phyloP scores from a whole-genome alignment of 164 flowering plant genomes.

The Liquidambar formosana region DNA sequence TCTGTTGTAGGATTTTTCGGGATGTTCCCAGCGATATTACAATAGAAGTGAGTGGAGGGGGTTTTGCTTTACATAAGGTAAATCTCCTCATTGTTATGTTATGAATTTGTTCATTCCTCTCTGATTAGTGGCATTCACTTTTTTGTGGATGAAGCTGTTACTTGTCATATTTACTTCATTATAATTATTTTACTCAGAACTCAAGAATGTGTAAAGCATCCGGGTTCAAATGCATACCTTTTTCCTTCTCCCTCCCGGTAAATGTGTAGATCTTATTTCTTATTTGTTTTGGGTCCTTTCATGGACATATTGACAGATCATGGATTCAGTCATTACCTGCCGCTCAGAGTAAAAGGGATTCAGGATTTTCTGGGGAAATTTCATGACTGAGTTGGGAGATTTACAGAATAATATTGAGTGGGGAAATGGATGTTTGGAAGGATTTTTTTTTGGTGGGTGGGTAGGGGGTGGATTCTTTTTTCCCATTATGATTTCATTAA shows the following conservation, averaged over 20 bases:
- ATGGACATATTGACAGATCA: too few relatives aligned
- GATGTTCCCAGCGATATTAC: constrained; percentile 88
- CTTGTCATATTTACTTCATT: not conserved
- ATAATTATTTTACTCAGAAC: not conserved
- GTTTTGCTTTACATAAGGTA: constrained; percentile 77
- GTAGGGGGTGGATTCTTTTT: too few relatives aligned
- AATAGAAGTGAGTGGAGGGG: constrained; percentile 61
- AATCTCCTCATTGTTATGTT: constrained; percentile 5
- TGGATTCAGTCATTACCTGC: too few relatives aligned
- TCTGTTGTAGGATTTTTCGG: constrained; percentile 59
- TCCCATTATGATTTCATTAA: not conserved
- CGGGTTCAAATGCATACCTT: not conserved
- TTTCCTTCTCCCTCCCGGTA: too few relatives aligned
- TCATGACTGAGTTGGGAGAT: too few relatives aligned
- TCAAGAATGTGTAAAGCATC: too few relatives aligned
- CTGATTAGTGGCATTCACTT: not conserved
- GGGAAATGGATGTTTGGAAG: not conserved
- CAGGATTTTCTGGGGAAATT: too few relatives aligned
- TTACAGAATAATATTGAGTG: not conserved
- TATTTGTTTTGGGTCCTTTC: too few relatives aligned
- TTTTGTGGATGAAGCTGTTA: not conserved
- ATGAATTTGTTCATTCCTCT: not conserved
- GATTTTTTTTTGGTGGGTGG: not conserved
- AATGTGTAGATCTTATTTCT: too few relatives aligned
- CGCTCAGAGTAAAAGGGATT: too few relatives aligned